These are phyloP conservation scores for Neurospora terricola DNA, from an alignment of 495 filamentous ascomycete species.

Conservation along the genomic window DNA sequence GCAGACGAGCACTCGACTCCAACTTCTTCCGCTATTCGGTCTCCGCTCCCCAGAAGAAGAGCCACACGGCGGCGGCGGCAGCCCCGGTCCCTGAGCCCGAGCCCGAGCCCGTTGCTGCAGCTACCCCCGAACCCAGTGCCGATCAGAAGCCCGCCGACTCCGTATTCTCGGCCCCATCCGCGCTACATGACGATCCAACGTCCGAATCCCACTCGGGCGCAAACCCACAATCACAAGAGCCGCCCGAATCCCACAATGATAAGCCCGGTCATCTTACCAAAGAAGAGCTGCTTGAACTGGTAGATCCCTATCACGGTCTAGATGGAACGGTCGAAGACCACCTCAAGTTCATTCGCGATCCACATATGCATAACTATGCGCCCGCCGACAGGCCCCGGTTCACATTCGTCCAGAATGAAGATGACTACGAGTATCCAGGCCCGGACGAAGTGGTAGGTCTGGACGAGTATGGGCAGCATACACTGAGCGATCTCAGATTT, in stretches of 20 bases:
- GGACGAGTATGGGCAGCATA: conserved; percentile 11
- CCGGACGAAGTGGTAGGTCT: conserved; percentile 18
- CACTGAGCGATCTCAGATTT: conserved; percentile 23
- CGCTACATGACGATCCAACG: neutral
- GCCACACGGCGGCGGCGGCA: conserved; percentile 10
- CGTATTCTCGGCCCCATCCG: neutral
- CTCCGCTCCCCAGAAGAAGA: conserved; percentile 1
- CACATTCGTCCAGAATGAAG: conserved; percentile 30
- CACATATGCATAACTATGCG: conserved; percentile 38
- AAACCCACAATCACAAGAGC: neutral
- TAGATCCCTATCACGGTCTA: conserved; percentile 36
- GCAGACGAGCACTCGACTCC: conserved; percentile 1
- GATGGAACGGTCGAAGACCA: conserved; percentile 36
- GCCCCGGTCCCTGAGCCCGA: conserved; percentile 1
- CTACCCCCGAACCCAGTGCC: neutral
- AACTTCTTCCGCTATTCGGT: conserved; percentile 12
- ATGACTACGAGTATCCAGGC: conserved; percentile 38
- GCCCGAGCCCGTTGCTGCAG: neutral
- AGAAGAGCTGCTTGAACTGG: conserved; percentile 36
- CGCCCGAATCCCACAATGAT: neutral
- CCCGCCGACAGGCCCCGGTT: conserved; percentile 31
- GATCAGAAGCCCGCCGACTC: neutral
- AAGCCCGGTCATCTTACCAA: conserved; percentile 11
- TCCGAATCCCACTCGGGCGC: neutral
- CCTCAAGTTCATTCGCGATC: conserved; percentile 33